A percentile compares a stretch with the other conserved stretches of the same genome.
phyloP scores from a whole-genome alignment of 805 yeast species.

The fission yeast (Schizosaccharomyces pombe) region DNA sequence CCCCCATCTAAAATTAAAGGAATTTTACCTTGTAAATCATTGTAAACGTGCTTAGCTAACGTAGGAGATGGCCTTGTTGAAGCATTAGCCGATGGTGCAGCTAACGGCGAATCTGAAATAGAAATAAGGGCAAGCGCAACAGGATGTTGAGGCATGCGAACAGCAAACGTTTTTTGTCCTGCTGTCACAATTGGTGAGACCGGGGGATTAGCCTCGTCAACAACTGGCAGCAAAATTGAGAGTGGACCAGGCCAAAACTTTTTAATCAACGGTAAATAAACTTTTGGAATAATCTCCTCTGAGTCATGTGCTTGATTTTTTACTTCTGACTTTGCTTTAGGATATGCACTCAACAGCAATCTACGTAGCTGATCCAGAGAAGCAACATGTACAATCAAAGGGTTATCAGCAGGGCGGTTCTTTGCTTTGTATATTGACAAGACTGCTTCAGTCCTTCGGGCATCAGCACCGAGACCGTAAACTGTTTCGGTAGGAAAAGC shows the following conservation, averaged over 20 bases:
- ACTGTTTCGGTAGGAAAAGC: conserved; percentile 97
- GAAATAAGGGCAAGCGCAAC: conserved; percentile 79
- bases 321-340: conserved; percentile 30
- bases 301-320: conserved; percentile 4
- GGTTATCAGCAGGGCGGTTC: conserved; percentile 87
- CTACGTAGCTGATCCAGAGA: conserved; percentile 38
- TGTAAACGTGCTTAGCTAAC: conserved; percentile 56
- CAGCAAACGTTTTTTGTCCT: conserved; percentile 74
- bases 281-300: conserved; percentile 31
- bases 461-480: conserved; percentile 83
- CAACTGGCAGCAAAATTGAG: conserved; percentile 53
- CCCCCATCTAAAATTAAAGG: conserved; percentile 87
- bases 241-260: conserved; percentile 93
- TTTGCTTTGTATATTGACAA: conserved; percentile 62
- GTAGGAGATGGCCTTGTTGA: conserved; percentile 92
- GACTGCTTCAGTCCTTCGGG: conserved; percentile 51
- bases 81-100: conserved; percentile 95
- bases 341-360: conserved; percentile 6
- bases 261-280: conserved; percentile 39
- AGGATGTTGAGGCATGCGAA: conserved; percentile 66
- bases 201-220: conserved; percentile 15
- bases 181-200: conserved; percentile 64
- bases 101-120: conserved; percentile 64
- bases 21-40: conserved; percentile 56
- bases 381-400: conserved; percentile 73